Evolutionary conservation across 1,284 basidiomycete species (phyloP), one percentile per base, ranked within the genome.

Genomic region (Agaricales sp.): DNA sequence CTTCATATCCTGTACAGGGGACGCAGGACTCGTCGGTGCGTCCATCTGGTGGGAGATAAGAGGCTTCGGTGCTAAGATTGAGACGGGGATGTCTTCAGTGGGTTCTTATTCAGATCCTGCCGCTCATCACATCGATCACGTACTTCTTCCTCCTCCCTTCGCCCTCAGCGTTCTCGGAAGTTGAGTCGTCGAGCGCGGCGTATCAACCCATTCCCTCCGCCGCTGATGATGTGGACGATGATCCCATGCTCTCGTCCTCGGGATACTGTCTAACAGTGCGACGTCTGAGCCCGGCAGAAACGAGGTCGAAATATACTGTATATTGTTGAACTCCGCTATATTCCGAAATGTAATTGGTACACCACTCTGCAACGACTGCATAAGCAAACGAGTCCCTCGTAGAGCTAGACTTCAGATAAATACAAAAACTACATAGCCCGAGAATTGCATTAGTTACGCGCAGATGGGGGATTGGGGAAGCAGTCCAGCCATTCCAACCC

Each of bases 1-100:
- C 58, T 94, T 92, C 64, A 83, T 91, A 2, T 86, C 86, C 4
- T 95, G 95, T 0, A 99, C 95, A 0, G 95, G 95, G 1, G 92
- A 88, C 1, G 95, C 95, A 0, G 95, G 95, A 0, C 76, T 98
- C 3, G 85, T 87, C 0, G 96, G 95, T 3, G 93, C 95, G 0
- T 85, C 85, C 37, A 63, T 96, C 3, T 99, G 95, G 95, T 98
- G 95, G 95, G 73, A 92, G 55, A 69, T 98, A 1, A 75, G 96
- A 26, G 80, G 81, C 0, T 66, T 96, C 1, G 95, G 95, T 12
- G 91, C 98, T 3, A 77, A 80, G 46, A 61, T 69, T 4, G 96
- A 94, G 0, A 80, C 98, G 19, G 86, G 89, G 1, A 61, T 93
- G 14, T 92, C 87, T 3, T 76, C 83, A 13, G 86, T 87, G 59